These are phyloP conservation scores for Pachyrhizus erosus DNA, from an alignment of 306 rosid genomes.

Conservation along the genomic window DNA sequence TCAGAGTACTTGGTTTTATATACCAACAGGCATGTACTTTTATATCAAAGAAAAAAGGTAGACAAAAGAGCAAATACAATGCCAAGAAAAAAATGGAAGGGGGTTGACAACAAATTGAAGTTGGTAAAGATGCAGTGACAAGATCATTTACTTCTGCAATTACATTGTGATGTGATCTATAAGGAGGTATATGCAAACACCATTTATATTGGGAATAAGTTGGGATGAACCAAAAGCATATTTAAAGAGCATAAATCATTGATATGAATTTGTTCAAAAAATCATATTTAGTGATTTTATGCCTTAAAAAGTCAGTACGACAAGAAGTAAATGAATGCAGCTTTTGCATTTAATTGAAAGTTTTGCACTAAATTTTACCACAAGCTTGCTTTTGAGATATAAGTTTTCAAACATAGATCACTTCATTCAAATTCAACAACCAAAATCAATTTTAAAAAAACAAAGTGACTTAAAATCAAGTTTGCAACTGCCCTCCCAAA, in stretches of 20 bases:
- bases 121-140: constrained; percentile 7
- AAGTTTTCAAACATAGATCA: not conserved
- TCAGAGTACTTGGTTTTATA: not conserved
- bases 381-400: not conserved
- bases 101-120: constrained; percentile 1
- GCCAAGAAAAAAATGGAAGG: not conserved
- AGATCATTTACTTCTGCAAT: constrained; percentile 8
- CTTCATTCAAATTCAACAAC: not conserved
- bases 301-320: not conserved
- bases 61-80: not conserved
- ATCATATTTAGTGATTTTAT: not conserved
- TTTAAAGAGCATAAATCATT: not conserved
- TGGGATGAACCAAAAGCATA: not conserved
- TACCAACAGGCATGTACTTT: constrained; percentile 4
- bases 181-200: not conserved
- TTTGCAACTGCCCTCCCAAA: not conserved
- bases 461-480: not conserved
- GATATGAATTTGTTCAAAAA: not conserved
- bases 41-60: not conserved
- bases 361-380: not conserved
- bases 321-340: not conserved
- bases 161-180: not conserved
- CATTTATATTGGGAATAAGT: not conserved
- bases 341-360: not conserved
- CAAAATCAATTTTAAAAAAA: not conserved